phyloP scores from a whole-genome alignment of 75 land plant species.

The Selaginella tamariscina region DNA sequence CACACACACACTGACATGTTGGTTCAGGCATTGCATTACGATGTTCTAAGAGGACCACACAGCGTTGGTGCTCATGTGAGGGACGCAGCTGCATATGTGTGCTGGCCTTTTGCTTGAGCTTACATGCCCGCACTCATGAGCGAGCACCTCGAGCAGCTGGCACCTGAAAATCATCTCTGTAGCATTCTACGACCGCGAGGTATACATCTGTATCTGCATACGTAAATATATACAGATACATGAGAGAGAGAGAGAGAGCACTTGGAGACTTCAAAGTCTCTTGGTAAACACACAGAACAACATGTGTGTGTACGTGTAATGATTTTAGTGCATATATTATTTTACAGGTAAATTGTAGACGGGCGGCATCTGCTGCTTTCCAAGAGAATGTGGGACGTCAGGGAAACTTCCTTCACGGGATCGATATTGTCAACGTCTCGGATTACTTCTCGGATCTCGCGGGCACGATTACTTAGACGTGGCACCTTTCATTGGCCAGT shows the following conservation, averaged over 20 bases:
- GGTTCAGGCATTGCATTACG: slow-evolving; percentile 85
- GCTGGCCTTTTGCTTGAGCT: slow-evolving; percentile 99
- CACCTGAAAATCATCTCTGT: slow-evolving; percentile 75
- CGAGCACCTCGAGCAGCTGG: slow-evolving; percentile 49
- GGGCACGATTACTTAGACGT: slow-evolving; percentile 66
- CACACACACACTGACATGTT: too few relatives aligned
- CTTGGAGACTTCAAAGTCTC: too few relatives aligned
- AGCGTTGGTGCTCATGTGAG: slow-evolving; percentile 98
- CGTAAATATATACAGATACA: too few relatives aligned
- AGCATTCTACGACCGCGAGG: slow-evolving; percentile 99
- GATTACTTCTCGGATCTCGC: slow-evolving; percentile 93
- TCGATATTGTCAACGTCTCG: slow-evolving; percentile 86
- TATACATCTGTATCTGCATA: slow-evolving; percentile 1
- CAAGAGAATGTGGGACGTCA: slow-evolving; percentile 99
- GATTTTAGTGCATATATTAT: background rate
- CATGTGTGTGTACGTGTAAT: background rate
- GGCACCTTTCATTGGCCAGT: slow-evolving; percentile 69
- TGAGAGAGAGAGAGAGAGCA: too few relatives aligned
- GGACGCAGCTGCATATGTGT: slow-evolving; percentile 99
- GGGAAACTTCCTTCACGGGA: slow-evolving; percentile 87
- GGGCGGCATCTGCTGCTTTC: slow-evolving; percentile 98
- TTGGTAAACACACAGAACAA: too few relatives aligned
- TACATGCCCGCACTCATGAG: slow-evolving; percentile 70
- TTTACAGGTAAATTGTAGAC: slow-evolving; percentile 86
- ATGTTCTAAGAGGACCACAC: slow-evolving; percentile 86